Conservation (phyloP, 1,284 basidiomycete species). For the Crepidotus sp. region DNA sequence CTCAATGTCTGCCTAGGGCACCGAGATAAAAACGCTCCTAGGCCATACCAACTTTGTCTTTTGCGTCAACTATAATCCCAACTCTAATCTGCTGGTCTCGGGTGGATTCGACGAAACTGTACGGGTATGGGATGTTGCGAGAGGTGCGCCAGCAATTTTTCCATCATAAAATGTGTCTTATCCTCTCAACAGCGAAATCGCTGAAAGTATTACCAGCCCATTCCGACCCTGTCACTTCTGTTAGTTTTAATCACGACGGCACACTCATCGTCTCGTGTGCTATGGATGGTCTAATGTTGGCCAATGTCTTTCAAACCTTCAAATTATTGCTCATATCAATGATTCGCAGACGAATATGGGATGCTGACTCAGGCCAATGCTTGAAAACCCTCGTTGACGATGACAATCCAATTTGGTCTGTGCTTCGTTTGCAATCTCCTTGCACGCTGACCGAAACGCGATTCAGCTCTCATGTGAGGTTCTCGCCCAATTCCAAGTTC, state of each 20-base stretch:
- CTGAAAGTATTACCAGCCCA: conserved; percentile 87
- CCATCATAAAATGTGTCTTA: background rate
- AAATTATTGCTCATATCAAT: conserved; percentile 12
- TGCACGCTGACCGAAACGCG: conserved; percentile 9
- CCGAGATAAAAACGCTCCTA: conserved; percentile 50
- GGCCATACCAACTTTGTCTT: conserved; percentile 95
- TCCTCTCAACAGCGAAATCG: conserved; percentile 46
- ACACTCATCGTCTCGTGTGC: conserved; percentile 89
- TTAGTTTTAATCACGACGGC: conserved; percentile 91
- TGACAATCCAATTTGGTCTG: conserved; percentile 86
- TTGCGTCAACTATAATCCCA: conserved; percentile 85
- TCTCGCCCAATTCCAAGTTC: conserved; percentile 88
- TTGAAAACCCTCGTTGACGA: conserved; percentile 95
- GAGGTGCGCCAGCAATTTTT: conserved; percentile 42
- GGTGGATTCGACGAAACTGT: conserved; percentile 95
- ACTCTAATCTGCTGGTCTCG: conserved; percentile 82
- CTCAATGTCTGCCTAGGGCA: conserved; percentile 35
- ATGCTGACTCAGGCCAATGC: conserved; percentile 93
- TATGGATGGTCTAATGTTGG: conserved; percentile 92
- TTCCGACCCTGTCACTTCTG: conserved; percentile 91
- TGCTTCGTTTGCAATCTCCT: conserved; percentile 1
- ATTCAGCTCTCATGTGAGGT: conserved; percentile 70
- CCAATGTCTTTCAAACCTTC: conserved; percentile 24
- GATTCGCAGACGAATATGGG: conserved; percentile 81
- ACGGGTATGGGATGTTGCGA: conserved; percentile 89